These are phyloP conservation scores for Boletus huronensis DNA, from an alignment of 768 basidiomycete species.

Conservation along the genomic window DNA sequence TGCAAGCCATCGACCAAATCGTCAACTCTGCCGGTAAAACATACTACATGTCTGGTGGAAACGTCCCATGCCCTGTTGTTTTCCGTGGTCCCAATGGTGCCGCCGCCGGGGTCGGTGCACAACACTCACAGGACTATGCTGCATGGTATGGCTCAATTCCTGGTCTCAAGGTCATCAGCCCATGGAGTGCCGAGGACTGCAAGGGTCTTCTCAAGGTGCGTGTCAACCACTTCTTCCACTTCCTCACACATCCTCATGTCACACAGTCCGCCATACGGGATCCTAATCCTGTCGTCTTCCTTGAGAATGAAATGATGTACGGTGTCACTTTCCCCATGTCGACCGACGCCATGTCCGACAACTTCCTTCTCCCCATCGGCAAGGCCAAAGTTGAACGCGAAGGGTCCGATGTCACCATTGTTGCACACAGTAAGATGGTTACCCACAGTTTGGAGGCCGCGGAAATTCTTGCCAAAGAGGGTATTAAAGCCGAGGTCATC, in stretches of 20 bases:
- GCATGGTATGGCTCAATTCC: constrained; percentile 93
- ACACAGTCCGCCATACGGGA: constrained; percentile 90
- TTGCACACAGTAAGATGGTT: constrained; percentile 99
- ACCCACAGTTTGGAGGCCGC: constrained; percentile 93
- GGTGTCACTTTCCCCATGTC: constrained; percentile 97
- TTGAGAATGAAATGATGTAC: constrained; percentile 99
- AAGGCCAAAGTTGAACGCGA: constrained; percentile 95
- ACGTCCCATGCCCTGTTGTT: constrained; percentile 96
- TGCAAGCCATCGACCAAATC: constrained; percentile 99
- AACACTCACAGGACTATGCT: constrained; percentile 97
- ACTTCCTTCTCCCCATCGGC: constrained; percentile 94
- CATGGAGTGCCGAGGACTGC: constrained; percentile 99
- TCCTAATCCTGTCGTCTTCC: constrained; percentile 97
- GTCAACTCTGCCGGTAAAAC: constrained; percentile 99
- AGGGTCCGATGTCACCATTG: constrained; percentile 91
- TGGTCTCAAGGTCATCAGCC: constrained; percentile 95
- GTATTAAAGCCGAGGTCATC: constrained; percentile 96
- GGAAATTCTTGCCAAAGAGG: constrained; percentile 89
- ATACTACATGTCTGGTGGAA: constrained; percentile 99
- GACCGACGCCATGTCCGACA: constrained; percentile 88
- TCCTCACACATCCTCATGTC: background rate
- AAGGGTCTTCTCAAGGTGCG: constrained; percentile 93
- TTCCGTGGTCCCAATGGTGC: constrained; percentile 99
- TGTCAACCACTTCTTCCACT: background rate
- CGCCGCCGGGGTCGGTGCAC: constrained; percentile 92